Conservation (phyloP, 441 rosid genomes). For the Flueggea neowawraea region DNA sequence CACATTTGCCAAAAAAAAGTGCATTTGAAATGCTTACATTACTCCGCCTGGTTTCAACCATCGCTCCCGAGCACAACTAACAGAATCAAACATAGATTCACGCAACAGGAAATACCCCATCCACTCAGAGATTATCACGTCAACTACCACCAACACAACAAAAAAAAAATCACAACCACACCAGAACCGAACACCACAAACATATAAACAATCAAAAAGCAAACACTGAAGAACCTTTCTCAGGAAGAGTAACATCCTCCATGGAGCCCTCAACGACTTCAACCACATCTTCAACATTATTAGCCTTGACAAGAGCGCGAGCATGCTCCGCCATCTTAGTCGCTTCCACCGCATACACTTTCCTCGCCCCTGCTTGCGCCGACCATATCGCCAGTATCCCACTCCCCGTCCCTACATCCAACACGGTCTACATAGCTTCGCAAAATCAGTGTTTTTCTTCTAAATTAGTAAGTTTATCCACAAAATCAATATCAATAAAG, state of each 20-base stretch:
- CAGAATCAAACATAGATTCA: slow-evolving; percentile 99
- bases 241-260: slow-evolving; percentile 82
- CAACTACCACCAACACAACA: slow-evolving; percentile 56
- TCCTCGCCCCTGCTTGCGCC: slow-evolving; percentile 97
- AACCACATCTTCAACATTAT: slow-evolving; percentile 65
- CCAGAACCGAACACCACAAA: background rate
- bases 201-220: slow-evolving; percentile 7
- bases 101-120: slow-evolving; percentile 99
- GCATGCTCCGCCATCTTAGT: slow-evolving; percentile 97
- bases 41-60: slow-evolving; percentile 94
- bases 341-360: slow-evolving; percentile 96
- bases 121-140: slow-evolving; percentile 98
- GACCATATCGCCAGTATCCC: slow-evolving; percentile 99
- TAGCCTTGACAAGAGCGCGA: slow-evolving; percentile 67
- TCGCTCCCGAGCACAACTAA: slow-evolving; percentile 93
- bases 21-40: slow-evolving; percentile 51
- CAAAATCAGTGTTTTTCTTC: slow-evolving; percentile 6
- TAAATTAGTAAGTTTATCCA: too few relatives aligned
- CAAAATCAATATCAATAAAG: background rate
- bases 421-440: slow-evolving; percentile 46
- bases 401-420: slow-evolving; percentile 98
- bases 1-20: background rate
- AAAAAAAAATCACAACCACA: background rate
- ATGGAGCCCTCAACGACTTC: slow-evolving; percentile 89
- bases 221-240: slow-evolving; percentile 54